Conservation (phyloP, 768 basidiomycete species). For the Hygrophoropsis aurantiaca region DNA sequence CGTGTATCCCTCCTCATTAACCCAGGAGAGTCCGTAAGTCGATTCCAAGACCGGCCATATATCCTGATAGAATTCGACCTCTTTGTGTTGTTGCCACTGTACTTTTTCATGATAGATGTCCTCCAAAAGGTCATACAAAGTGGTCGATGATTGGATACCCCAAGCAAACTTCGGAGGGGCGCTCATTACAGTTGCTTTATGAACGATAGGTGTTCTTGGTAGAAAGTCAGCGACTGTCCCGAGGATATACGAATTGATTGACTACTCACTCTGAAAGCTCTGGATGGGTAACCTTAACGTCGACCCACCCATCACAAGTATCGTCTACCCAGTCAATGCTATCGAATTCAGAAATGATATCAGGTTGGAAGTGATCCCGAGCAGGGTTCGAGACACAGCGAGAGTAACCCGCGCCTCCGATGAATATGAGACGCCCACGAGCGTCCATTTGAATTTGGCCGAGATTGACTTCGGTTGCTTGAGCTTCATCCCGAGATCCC, state of each 20-base stretch:
- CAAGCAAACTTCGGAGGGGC: slow-evolving; percentile 32
- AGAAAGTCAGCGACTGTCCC: too few species aligned
- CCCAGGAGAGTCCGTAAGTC: slow-evolving; percentile 28
- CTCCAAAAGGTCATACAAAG: slow-evolving; percentile 31
- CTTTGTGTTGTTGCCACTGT: slow-evolving; percentile 10
- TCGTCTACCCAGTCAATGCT: slow-evolving; percentile 35
- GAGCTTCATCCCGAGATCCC: background rate
- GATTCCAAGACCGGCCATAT: slow-evolving; percentile 29
- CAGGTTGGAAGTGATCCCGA: slow-evolving; percentile 17
- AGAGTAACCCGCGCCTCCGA: slow-evolving; percentile 27
- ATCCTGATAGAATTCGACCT: slow-evolving; percentile 24
- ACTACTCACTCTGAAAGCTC: too few species aligned
- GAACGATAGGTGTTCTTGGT: too few species aligned
- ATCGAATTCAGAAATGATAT: slow-evolving; percentile 28
- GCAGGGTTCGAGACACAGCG: slow-evolving; percentile 11
- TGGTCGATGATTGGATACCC: slow-evolving; percentile 27
- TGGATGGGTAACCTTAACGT: slow-evolving; percentile 18
- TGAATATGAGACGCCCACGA: slow-evolving; percentile 32
- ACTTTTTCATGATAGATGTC: slow-evolving; percentile 23
- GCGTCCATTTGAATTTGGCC: too few species aligned
- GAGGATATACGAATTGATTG: too few species aligned
- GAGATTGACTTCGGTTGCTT: background rate
- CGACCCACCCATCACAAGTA: slow-evolving; percentile 32
- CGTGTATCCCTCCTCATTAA: slow-evolving; percentile 24
- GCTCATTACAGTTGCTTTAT: slow-evolving; percentile 22